Evolutionary conservation across 257 asterid species (phyloP).

Genomic region (Fraxinus cuspidata): DNA sequence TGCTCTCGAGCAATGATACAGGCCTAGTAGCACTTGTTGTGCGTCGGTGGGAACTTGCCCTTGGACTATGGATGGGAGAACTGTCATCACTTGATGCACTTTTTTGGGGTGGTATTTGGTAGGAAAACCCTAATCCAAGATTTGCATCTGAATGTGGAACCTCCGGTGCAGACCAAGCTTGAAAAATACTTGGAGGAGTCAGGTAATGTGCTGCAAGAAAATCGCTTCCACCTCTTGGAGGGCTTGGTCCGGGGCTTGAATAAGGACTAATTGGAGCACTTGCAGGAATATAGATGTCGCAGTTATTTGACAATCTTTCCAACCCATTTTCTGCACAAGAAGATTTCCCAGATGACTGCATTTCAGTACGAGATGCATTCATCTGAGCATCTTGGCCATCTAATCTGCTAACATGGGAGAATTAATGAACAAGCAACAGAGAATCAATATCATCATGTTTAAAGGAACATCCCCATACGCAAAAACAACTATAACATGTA

Average conservation of each 20-base stretch:
- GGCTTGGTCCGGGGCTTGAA: conserved; percentile 54
- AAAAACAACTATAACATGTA: neutral
- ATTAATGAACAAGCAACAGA: conserved; percentile 13
- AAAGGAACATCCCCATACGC: neutral
- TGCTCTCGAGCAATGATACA: conserved; percentile 47
- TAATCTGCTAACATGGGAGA: conserved; percentile 38
- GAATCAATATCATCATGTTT: conserved; percentile 19
- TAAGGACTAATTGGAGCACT: conserved; percentile 77
- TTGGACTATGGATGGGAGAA: conserved; percentile 66
- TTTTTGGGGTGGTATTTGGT: conserved; percentile 37
- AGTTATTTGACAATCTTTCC: conserved; percentile 25
- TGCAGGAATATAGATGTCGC: conserved; percentile 30
- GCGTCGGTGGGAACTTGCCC: conserved; percentile 21
- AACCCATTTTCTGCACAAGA: conserved; percentile 29
- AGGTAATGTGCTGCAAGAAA: conserved; percentile 28
- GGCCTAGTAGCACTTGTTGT: conserved; percentile 33
- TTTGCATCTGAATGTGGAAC: conserved; percentile 44
- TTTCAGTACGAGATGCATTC: conserved; percentile 35
- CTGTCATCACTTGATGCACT: conserved; percentile 40
- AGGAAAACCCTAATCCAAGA: conserved; percentile 33
- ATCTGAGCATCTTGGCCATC: conserved; percentile 38
- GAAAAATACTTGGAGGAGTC: conserved; percentile 56
- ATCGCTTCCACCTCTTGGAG: conserved; percentile 40
- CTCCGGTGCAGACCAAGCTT: conserved; percentile 78
- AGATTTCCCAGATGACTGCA: conserved; percentile 35